Evolutionary conservation across 441 rosid species (phyloP).

Genomic region (Bocquillonia castaneifolia): DNA sequence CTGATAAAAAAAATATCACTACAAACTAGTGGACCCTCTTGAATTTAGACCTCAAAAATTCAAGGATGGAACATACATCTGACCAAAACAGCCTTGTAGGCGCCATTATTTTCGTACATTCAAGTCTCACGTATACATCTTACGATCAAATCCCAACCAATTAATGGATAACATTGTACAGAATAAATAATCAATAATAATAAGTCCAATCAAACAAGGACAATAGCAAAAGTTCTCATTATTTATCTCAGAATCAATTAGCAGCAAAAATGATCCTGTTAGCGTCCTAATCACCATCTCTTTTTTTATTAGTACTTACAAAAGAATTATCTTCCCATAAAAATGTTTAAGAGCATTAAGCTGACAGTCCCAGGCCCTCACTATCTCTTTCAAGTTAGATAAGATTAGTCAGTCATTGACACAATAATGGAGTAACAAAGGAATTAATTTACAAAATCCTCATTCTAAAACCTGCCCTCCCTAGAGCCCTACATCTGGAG

Average conservation of each 20-base stretch:
- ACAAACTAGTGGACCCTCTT: background rate
- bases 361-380: background rate
- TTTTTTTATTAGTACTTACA: background rate
- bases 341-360: background rate
- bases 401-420: conserved; percentile 14
- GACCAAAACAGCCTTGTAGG: background rate
- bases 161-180: background rate
- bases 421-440: conserved; percentile 14
- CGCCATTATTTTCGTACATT: background rate
- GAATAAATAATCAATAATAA: background rate
- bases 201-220: background rate
- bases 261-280: background rate
- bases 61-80: background rate
- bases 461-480: conserved; percentile 7
- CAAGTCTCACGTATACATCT: background rate
- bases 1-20: background rate
- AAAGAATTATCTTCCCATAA: background rate
- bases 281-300: background rate
- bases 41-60: background rate
- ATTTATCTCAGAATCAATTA: background rate
- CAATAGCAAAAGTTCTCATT: background rate
- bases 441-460: conserved; percentile 29
- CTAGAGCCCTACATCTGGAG: conserved; percentile 24
- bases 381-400: background rate
- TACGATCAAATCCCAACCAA: background rate